Evolutionary conservation across 805 yeast genomes (phyloP), one percentile per base, ranked within the genome.

Genomic region (Kazachstania taianensis): DNA sequence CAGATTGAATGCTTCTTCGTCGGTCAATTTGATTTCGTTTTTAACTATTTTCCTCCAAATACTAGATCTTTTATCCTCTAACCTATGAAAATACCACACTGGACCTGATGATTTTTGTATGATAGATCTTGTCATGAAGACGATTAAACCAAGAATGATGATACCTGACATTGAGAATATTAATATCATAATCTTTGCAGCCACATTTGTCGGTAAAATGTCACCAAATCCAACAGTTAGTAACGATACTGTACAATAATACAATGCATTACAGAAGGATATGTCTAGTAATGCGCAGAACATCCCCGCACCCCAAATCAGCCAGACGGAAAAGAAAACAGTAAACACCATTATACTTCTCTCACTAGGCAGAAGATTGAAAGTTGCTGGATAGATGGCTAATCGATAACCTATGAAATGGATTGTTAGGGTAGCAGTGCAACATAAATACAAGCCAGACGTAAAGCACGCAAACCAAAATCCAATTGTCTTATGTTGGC

Each of bases 201-300:
- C 73, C 2, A 66, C 59, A 1, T 69, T 56, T 0, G 39, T 25
- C 0, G 94, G 87, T 0, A 68, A 62, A 23, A 79, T 65, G 46
- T 81, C 92, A 26, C 95, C 95, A 13, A 78, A 63, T 0, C 96
- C 96, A 20, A 86, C 70, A 1, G 96, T 86, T 32, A 82, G 62
- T 27, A 80, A 61, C 0, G 94, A 76, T 1, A 81, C 85, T 8
- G 73, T 70, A 46, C 85, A 75, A 53, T 70, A 83, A 52, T 82
- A 85, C 31, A 83, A 52, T 0, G 82, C 75, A n/a, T 75, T 66
- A 0, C 86, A 85, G 51, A 69, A 81, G 1, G 68, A 62, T 7
- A 74, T 48, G 28, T 63, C 53, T 27, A 75, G 44, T 31, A 76
- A 38, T 4, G 58, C 47, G 1, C 72, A 62, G 45, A 75, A 75